Evolutionary conservation across 352 stramenopile genomes (phyloP), one percentile per base, ranked within the genome.

Genomic region (Phytopythium sindhum): DNA sequence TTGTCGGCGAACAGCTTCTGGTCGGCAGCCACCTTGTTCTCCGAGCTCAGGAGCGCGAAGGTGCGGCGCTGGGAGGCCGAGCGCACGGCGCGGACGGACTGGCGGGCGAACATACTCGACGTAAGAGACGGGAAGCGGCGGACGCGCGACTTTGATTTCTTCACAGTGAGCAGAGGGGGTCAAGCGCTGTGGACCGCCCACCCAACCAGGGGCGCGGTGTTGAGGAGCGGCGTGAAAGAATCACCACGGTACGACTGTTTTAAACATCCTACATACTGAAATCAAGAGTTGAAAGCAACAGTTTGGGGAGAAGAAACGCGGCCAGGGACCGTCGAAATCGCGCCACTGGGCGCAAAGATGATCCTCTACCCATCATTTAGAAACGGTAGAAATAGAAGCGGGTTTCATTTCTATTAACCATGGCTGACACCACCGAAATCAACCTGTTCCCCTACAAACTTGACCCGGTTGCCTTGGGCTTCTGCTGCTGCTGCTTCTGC

Each of bases 21-120:
- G 72, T 86, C 78, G 54, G 71, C 66, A 0, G 56, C 29, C 31
- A 92, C 73, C 64, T 81, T 70, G 75, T 70, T 90, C 61, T 83
- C 68, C 76, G 89, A 87, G 75, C 90, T 84, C 52, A 92, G 68
- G 53, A 92, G 80, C 9, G 83, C 86, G 68, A 88, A 74, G 47
- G 70, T 60, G 68, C 81, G 75, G 42, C 67, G 66, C 66, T 89
- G 74, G 62, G 61, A 55, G 26, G 60, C 48, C 61, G 66, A 59
- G 61, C 69, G 67, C 21, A 62, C 62, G 57, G 73, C 41, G 59
- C 77, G 75, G 57, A 61, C 67, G 59, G 78, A 72, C 66, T 88
- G 77, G 57, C 78, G 81, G 60, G 74, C 78, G 74, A 88, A 67
- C 80, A 91, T 89, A 11, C 9, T 33, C 12, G 24, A 12, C 12